Evolutionary conservation across 768 basidiomycete genomes (phyloP).

Genomic region (Macrocybe gigantea): DNA sequence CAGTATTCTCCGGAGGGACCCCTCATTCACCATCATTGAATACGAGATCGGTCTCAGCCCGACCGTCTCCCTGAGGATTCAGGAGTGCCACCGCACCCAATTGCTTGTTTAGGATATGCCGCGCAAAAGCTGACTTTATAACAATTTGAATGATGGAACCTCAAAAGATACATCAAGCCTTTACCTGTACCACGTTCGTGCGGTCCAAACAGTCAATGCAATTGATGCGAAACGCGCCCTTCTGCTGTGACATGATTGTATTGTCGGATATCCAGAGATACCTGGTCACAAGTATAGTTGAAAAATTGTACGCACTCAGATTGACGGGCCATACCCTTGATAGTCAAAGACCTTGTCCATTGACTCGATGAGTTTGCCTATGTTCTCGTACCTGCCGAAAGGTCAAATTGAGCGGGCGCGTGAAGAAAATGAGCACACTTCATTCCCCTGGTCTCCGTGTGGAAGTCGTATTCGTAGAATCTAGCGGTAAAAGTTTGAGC

Average conservation of each 20-base stretch:
- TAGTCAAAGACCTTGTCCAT: conserved; percentile 71
- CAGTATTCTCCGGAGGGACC: background rate
- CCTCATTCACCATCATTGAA: conserved; percentile 68
- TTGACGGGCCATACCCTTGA: conserved; percentile 55
- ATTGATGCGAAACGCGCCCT: conserved; percentile 84
- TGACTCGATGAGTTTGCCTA: conserved; percentile 65
- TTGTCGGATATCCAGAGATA: conserved; percentile 81
- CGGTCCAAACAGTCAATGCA: conserved; percentile 96
- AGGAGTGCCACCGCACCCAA: conserved; percentile 67
- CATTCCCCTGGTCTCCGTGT: conserved; percentile 92
- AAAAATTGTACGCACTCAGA: conserved; percentile 1
- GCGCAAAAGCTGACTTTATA: conserved; percentile 81
- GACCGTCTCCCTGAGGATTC: conserved; percentile 44
- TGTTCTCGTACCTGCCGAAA: conserved; percentile 75
- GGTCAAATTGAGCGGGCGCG: background rate
- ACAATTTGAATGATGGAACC: background rate
- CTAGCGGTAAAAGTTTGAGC: conserved; percentile 42
- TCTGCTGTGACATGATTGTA: conserved; percentile 70
- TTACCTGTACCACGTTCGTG: conserved; percentile 89
- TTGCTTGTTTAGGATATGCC: conserved; percentile 73
- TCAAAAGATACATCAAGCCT: conserved; percentile 5
- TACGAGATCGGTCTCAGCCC: conserved; percentile 59
- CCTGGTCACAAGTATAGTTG: conserved; percentile 26
- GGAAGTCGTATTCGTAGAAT: conserved; percentile 80
- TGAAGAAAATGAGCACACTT: conserved; percentile 43